A percentile compares a stretch with the other conserved stretches of the same genome.
These are phyloP conservation scores for Candida glaebosa DNA, from an alignment of 805 yeast genomes.

Conservation along the genomic window DNA sequence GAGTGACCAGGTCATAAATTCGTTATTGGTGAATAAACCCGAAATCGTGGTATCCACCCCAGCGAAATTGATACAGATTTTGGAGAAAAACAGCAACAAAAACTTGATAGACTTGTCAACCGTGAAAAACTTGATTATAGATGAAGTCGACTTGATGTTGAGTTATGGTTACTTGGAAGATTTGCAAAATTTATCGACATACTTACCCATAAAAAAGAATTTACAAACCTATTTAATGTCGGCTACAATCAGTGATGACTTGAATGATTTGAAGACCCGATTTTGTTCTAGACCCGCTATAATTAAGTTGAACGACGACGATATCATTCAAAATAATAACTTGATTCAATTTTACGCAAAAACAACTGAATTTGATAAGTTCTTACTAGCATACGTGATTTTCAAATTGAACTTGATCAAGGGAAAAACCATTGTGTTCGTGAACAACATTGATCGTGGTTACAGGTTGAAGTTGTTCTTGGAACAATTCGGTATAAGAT, in stretches of 20 bases:
- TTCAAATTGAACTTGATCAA: slow-evolving; percentile 83
- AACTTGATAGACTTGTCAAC: slow-evolving; percentile 46
- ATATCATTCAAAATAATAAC: slow-evolving; percentile 50
- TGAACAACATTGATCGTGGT: slow-evolving; percentile 92
- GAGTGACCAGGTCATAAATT: slow-evolving; percentile 65
- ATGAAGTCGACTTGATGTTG: slow-evolving; percentile 89
- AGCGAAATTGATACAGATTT: slow-evolving; percentile 56
- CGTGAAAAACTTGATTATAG: slow-evolving; percentile 75
- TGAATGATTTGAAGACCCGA: slow-evolving; percentile 66
- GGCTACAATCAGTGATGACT: slow-evolving; percentile 89
- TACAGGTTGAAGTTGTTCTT: slow-evolving; percentile 85
- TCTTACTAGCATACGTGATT: slow-evolving; percentile 84
- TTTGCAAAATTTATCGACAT: slow-evolving; percentile 58
- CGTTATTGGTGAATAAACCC: slow-evolving; percentile 71
- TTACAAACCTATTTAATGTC: slow-evolving; percentile 93
- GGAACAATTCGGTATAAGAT: slow-evolving; percentile 89
- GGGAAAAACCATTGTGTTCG: slow-evolving; percentile 89
- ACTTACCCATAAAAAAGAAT: slow-evolving; percentile 66
- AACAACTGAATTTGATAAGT: slow-evolving; percentile 87
- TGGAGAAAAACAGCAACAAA: slow-evolving; percentile 45
- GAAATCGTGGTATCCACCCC: slow-evolving; percentile 88
- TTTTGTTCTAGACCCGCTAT: slow-evolving; percentile 85
- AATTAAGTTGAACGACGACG: slow-evolving; percentile 72
- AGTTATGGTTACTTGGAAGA: slow-evolving; percentile 92
- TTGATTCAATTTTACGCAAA: slow-evolving; percentile 83